Evolutionary conservation across 2,329 filamentous ascomycete genomes (phyloP).

Genomic region (Sporothrix pseudoabietina): DNA sequence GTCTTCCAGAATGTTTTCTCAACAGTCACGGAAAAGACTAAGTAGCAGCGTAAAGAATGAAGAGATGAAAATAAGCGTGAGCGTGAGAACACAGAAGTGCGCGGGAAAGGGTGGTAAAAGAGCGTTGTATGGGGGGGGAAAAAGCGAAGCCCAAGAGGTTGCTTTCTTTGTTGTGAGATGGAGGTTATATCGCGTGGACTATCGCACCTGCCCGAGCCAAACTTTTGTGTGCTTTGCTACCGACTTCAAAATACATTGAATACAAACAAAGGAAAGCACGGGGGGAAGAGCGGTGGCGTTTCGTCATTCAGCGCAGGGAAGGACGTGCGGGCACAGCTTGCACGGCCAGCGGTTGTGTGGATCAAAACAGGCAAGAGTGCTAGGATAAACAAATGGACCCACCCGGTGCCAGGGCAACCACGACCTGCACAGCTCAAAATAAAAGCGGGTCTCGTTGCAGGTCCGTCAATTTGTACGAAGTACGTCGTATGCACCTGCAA

Average conservation of each 20-base stretch:
- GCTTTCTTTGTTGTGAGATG: neutral
- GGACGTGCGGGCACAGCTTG: slow-evolving; percentile 25
- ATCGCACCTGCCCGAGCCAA: slow-evolving; percentile 18
- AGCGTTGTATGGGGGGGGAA: slow-evolving; percentile 18
- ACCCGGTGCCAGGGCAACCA: slow-evolving; percentile 31
- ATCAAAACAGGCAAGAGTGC: slow-evolving; percentile 33
- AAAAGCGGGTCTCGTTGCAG: slow-evolving; percentile 13
- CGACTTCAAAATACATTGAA: neutral
- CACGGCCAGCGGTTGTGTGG: slow-evolving; percentile 14
- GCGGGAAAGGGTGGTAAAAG: neutral
- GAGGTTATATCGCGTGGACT: slow-evolving; percentile 30
- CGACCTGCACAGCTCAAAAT: neutral
- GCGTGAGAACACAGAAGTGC: neutral
- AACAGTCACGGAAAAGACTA: neutral
- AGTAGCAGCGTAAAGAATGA: neutral
- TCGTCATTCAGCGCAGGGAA: slow-evolving; percentile 23
- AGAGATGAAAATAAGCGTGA: neutral
- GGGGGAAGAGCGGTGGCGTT: neutral
- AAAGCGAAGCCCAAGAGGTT: slow-evolving; percentile 14
- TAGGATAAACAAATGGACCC: slow-evolving; percentile 32
- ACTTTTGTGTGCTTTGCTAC: neutral
- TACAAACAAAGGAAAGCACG: slow-evolving; percentile 9
- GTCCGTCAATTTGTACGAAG: neutral
- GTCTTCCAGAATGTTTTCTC: slow-evolving; percentile 20
- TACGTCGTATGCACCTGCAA: neutral